Evolutionary conservation across 2,329 filamentous ascomycete species (phyloP), one percentile per base, ranked within the genome.

Genomic region (Cladosporium sp.): DNA sequence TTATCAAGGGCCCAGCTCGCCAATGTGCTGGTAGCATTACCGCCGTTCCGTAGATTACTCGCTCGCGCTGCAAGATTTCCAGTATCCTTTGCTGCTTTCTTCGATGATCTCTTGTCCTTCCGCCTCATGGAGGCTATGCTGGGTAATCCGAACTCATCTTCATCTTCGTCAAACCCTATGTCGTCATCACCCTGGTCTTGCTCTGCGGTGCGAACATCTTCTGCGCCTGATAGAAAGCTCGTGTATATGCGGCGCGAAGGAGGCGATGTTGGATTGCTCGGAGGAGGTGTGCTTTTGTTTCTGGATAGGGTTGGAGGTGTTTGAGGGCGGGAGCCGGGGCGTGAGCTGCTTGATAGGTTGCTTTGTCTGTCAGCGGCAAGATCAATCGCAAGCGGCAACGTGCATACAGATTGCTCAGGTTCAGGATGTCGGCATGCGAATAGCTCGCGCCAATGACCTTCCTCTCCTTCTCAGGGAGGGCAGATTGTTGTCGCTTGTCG

Each of bases 131-230:
- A 95, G 4, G 90, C 87, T 64, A 97, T 81, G 65, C 90, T 96
- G 2, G 92, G 92, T 20, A 97, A 76, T 1, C 92, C 92, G 69
- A 97, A 97, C 66, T 97, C 92, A 68, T 97, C 92, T 55, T 94
- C 91, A 59, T 93, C 86, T 50, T 90, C 87, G 59, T 95, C 88
- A 62, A 84, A 77, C 52, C 88, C 87, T 61, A 93, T 88, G 9
- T 82, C 82, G 60, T 89, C 84, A 4, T 86, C 86, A 12, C 62
- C 60, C n/a, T 67, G 64, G 11, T 78, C 78, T 49, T 87, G 83
- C 55, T 87, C 83, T 15, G 82, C 77, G 54, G 83, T 83, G 88
- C 89, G 95, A 66, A 89, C 86, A 63, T 89, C 83, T 59, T 90
- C 86, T 29, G 86, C 88, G 56, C 86, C 85, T 35, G 86, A 88